Percentiles rank a stretch among this genome's conserved stretches.
phyloP scores from a whole-genome alignment of 441 rosid species.

The Pelargonium citronellum region DNA sequence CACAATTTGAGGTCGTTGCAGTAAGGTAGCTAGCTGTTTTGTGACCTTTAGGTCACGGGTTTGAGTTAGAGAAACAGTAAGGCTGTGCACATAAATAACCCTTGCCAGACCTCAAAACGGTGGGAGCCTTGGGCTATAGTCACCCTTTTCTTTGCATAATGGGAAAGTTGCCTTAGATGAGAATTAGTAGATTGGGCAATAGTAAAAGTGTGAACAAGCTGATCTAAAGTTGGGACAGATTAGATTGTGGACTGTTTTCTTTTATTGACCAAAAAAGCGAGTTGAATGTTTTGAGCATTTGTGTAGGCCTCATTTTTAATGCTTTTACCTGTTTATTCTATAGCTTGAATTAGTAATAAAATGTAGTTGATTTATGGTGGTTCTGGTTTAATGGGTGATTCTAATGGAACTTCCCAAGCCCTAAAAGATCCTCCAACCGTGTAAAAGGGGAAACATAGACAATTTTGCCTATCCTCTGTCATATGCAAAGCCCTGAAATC shows the following conservation, averaged over 20 bases:
- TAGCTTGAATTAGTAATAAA: not conserved
- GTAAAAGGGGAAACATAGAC: no score
- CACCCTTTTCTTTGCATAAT: not conserved
- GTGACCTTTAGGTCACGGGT: no score
- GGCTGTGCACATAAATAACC: no score
- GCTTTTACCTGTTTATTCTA: not conserved
- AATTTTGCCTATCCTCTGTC: not conserved
- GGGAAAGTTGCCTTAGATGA: not conserved
- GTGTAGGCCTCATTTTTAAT: not conserved
- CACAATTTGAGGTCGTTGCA: not conserved
- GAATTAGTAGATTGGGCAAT: not conserved
- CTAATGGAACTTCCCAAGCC: no score
- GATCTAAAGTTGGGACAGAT: conserved; percentile 10
- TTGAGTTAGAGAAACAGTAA: no score
- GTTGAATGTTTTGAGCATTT: conserved; percentile 3
- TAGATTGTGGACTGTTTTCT: conserved; percentile 6
- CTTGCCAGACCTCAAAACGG: no score
- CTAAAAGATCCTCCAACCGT: no score
- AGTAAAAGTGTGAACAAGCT: conserved; percentile 8
- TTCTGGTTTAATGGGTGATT: not conserved
- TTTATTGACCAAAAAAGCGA: conserved; percentile 8
- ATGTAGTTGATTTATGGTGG: not conserved
- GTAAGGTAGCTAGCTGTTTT: no score
- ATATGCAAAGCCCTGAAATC: conserved; percentile 1
- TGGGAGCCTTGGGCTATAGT: no score